Conservation (phyloP, 2,329 filamentous ascomycete species). For the Botryotinia calthae region DNA sequence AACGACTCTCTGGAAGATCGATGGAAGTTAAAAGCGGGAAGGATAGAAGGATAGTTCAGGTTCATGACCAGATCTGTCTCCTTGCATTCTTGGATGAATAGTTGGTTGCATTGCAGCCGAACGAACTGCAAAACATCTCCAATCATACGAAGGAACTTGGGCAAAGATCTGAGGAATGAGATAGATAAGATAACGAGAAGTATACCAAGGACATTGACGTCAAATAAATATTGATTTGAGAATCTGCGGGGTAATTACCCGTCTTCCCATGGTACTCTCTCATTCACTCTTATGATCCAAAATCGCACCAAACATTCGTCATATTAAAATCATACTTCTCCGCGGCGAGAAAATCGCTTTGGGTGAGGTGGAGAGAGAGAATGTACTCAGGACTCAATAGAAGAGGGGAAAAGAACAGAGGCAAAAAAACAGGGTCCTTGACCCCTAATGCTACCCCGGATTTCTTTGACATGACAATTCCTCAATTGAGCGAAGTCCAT, state of each 20-base stretch:
- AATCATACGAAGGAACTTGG: not conserved
- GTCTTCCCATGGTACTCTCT: not conserved
- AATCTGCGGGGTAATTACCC: constrained; percentile 9
- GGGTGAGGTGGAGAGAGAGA: not conserved
- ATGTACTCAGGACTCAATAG: not conserved
- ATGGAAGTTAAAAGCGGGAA: not conserved
- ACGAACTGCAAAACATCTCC: constrained; percentile 7
- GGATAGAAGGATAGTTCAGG: not conserved
- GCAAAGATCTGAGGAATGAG: not conserved
- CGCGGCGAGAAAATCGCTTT: not conserved
- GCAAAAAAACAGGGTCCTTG: constrained; percentile 3
- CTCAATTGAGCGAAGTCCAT: constrained; percentile 24
- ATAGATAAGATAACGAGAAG: constrained; percentile 11
- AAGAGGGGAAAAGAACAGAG: not conserved
- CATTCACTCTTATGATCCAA: constrained; percentile 10
- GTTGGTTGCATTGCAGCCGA: constrained; percentile 1
- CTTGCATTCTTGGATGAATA: not conserved
- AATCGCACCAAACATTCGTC: not conserved
- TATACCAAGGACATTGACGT: not conserved
- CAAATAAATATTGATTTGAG: not conserved
- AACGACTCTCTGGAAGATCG: not conserved
- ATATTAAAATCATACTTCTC: not conserved
- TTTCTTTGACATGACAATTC: constrained; percentile 34
- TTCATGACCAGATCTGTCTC: not conserved
- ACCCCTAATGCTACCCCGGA: constrained; percentile 29